Evolutionary conservation across 108 stramenopile genomes (phyloP).

Genomic region (Nannochloropsis gaditana): DNA sequence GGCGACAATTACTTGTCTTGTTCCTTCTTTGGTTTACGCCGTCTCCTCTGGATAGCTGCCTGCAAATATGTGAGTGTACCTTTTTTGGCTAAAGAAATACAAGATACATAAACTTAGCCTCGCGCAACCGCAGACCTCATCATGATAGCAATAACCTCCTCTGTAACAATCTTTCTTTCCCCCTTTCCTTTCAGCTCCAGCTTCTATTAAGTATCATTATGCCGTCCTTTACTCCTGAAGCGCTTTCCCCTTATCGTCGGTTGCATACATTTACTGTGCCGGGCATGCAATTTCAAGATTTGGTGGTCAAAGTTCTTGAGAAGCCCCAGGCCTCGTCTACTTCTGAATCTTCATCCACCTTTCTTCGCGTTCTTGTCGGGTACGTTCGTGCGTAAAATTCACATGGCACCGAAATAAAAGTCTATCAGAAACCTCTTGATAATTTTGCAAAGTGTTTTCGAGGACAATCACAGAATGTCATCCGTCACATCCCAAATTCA

Average conservation of each 20-base stretch:
- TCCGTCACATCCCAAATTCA: neutral
- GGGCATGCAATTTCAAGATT: neutral
- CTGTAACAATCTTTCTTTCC: neutral
- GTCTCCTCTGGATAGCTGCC: too few relatives aligned
- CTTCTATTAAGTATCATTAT: neutral
- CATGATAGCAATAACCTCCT: neutral
- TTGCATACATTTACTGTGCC: slow-evolving; percentile 19
- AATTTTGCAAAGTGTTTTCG: too few relatives aligned
- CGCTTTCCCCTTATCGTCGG: neutral
- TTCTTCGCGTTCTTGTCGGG: slow-evolving; percentile 19
- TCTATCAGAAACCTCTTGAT: too few relatives aligned
- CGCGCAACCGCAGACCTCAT: neutral
- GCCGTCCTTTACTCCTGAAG: neutral
- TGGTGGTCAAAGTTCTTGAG: slow-evolving; percentile 9
- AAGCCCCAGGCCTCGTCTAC: slow-evolving; percentile 3
- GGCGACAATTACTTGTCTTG: too few relatives aligned
- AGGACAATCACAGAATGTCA: too few relatives aligned
- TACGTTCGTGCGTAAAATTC: neutral
- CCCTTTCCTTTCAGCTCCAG: neutral
- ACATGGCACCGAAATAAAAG: too few relatives aligned
- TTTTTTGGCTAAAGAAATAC: too few relatives aligned
- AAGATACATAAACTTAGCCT: too few relatives aligned
- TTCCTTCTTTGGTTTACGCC: too few relatives aligned
- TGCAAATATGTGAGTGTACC: too few relatives aligned
- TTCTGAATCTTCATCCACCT: neutral